Evolutionary conservation across 768 basidiomycete species (phyloP), one percentile per base, ranked within the genome.

Genomic region (Gelatoporia subvermispora): DNA sequence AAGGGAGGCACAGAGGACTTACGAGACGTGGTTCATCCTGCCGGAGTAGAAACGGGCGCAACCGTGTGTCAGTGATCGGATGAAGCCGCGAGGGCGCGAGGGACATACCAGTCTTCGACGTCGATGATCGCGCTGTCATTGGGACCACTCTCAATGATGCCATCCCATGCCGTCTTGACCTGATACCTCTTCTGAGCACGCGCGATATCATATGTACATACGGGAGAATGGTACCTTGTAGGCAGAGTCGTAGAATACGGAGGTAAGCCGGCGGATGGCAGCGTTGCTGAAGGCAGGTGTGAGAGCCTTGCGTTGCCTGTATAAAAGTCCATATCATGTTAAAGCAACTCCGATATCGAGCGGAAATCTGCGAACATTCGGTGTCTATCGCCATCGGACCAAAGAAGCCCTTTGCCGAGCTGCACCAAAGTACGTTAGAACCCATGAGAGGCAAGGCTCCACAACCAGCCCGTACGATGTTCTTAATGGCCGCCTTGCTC

Each of bases 281-380:
- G 74, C 68, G 52, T 73, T 77, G 57, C 72, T 77, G 58, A 81
- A 81, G 0, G 76, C 76, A 2, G 77, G 75, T 0, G 74, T 70
- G 8, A 79, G 57, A 0, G 74, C 69, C 50, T 75, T 78, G 25
- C 79, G 67, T 52, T 78, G 77, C 43, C 77, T 75, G 34, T 16
- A 45, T 22, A 17, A 25, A 8, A 10, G 13, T 22, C 11, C 20
- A 9, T 8, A 9, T 25, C 9, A n/a, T 4, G 17, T 16, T 23
- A 28, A 16, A 11, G 22, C 74, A 68, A 72, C 10, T 8, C 35
- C 2, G n/a, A 13, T 25, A 21, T 16, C 8, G 2, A 37, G 17
- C 72, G 39, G 24, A 25, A 10, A 21, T 11, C 21, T 34, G 38
- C 40, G 17, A 24, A 70, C 76, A 70, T 65, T 43, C 63, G 69